Percentiles rank a stretch among this genome's conserved stretches.
Conservation (phyloP, 2,329 filamentous ascomycete species). For the Biscogniauxia marginata region DNA sequence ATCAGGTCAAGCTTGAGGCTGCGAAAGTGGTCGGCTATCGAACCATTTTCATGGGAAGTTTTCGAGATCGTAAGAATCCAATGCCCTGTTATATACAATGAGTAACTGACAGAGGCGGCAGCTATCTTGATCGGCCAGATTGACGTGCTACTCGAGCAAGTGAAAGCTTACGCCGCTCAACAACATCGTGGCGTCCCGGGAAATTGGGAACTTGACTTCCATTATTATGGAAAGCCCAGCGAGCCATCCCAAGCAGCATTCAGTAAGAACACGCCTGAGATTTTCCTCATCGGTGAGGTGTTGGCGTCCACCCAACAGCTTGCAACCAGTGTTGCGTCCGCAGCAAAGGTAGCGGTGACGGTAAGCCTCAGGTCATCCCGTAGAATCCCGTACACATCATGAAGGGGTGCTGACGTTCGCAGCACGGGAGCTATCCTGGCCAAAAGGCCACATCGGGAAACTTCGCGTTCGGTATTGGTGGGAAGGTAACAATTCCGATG, state of each 20-base stretch:
- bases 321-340: constrained; percentile 42
- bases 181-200: constrained; percentile 17
- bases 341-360: constrained; percentile 40
- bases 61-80: constrained; percentile 39
- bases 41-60: constrained; percentile 44
- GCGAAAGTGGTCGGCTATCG: constrained; percentile 43
- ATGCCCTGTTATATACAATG: neutral
- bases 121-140: constrained; percentile 44
- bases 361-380: constrained; percentile 14
- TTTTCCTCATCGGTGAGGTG: constrained; percentile 48
- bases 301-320: constrained; percentile 44
- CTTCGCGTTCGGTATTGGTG: constrained; percentile 44
- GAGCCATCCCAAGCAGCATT: constrained; percentile 9
- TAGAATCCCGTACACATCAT: neutral
- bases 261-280: constrained; percentile 27
- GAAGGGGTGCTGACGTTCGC: constrained; percentile 1
- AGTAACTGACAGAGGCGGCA: neutral
- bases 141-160: constrained; percentile 32
- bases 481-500: constrained; percentile 35
- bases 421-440: constrained; percentile 46
- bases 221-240: constrained; percentile 43
- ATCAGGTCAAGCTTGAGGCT: constrained; percentile 50
- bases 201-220: constrained; percentile 42
- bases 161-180: constrained; percentile 29
- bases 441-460: constrained; percentile 55